Evolutionary conservation across 768 basidiomycete genomes (phyloP).

Genomic region (Boletus reticuloceps): DNA sequence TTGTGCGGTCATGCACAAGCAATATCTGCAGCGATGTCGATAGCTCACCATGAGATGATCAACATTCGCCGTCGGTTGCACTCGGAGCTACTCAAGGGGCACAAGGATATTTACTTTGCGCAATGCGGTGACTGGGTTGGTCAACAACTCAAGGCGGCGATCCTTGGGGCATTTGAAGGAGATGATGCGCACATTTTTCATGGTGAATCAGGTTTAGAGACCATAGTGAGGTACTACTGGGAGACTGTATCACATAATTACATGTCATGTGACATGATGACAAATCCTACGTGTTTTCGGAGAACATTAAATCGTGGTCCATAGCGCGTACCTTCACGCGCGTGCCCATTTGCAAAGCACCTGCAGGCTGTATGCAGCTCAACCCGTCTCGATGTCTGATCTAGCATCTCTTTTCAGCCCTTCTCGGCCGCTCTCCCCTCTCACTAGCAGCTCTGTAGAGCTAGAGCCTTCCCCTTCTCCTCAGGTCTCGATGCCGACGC

Average conservation of each 20-base stretch:
- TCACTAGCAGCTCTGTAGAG: constrained; percentile 9
- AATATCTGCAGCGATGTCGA: constrained; percentile 52
- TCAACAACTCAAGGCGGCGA: constrained; percentile 45
- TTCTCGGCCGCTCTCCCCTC: constrained; percentile 9
- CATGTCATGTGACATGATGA: constrained; percentile 12
- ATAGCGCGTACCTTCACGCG: constrained; percentile 15
- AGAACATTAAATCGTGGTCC: neutral
- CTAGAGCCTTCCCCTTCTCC: constrained; percentile 3
- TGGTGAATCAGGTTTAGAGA: constrained; percentile 18
- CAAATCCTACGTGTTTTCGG: constrained; percentile 2
- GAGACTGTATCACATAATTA: too few relatives aligned
- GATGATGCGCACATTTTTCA: constrained; percentile 21
- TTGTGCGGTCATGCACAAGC: constrained; percentile 51
- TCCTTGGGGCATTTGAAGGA: constrained; percentile 29
- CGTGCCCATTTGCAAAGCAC: neutral
- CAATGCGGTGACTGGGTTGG: constrained; percentile 70
- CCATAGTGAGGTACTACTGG: too few relatives aligned
- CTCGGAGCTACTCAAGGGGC: constrained; percentile 34
- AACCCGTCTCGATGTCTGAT: constrained; percentile 18
- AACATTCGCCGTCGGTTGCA: constrained; percentile 55
- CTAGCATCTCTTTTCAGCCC: constrained; percentile 16
- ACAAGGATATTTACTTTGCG: constrained; percentile 53
- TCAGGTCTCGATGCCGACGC: constrained; percentile 8
- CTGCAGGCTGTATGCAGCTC: neutral
- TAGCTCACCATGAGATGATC: constrained; percentile 47